Percentiles rank a stretch among this genome's conserved stretches.
Evolutionary conservation across 2,329 filamentous ascomycete genomes (phyloP).

Genomic region (Phialophora expanda): DNA sequence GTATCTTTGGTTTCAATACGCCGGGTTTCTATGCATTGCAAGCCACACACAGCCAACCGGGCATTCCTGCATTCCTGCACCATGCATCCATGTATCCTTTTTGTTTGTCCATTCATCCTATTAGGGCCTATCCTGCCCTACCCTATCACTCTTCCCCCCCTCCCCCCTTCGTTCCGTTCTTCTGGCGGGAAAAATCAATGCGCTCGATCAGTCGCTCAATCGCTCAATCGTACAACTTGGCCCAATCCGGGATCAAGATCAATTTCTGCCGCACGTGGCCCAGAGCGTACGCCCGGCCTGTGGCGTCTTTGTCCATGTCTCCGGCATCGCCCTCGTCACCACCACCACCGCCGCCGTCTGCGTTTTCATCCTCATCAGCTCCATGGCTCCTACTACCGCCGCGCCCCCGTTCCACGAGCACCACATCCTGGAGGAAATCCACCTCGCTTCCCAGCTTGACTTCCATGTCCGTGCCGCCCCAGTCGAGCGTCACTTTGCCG

Average conservation of each 20-base stretch:
- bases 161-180: neutral
- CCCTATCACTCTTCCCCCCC: too few relatives aligned
- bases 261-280: slow-evolving; percentile 69
- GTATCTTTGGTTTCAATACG: too few relatives aligned
- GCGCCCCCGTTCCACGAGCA: slow-evolving; percentile 44
- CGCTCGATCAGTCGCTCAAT: neutral
- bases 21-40: too few relatives aligned
- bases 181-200: too few relatives aligned
- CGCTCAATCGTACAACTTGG: slow-evolving; percentile 51
- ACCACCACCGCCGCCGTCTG: slow-evolving; percentile 3
- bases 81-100: too few relatives aligned
- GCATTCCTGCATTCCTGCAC: too few relatives aligned
- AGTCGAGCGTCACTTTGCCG: slow-evolving; percentile 65
- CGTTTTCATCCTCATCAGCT: slow-evolving; percentile 24
- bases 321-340: slow-evolving; percentile 31
- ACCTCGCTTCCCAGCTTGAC: slow-evolving; percentile 62
- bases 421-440: slow-evolving; percentile 65
- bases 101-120: too few relatives aligned
- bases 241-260: slow-evolving; percentile 67
- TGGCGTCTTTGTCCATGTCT: slow-evolving; percentile 43
- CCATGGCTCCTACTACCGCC: neutral
- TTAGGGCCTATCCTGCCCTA: too few relatives aligned
- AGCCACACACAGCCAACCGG: too few relatives aligned
- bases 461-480: slow-evolving; percentile 66
- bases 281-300: slow-evolving; percentile 57